These are phyloP conservation scores for Pezicula carpinea DNA, from an alignment of 2,329 filamentous ascomycete genomes.

Conservation along the genomic window DNA sequence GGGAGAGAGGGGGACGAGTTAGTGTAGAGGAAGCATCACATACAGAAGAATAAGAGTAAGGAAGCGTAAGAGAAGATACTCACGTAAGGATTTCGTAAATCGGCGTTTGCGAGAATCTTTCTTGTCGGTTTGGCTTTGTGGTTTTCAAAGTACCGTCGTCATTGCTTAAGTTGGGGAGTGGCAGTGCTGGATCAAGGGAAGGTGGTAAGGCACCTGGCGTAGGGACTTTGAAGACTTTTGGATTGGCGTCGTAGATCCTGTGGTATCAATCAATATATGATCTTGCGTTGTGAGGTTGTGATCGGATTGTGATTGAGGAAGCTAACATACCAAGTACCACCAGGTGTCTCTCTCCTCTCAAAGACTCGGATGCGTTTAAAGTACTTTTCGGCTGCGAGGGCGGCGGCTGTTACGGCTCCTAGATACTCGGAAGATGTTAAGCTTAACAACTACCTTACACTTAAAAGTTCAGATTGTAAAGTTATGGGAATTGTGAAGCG, in stretches of 20 bases:
- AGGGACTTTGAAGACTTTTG: conserved; percentile 29
- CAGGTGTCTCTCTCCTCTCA: conserved; percentile 51
- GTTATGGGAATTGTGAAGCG: no score
- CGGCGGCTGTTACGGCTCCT: conserved; percentile 45
- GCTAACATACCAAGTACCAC: conserved; percentile 53
- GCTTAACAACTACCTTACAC: no score
- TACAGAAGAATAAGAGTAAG: neutral
- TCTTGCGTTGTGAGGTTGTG: conserved; percentile 37
- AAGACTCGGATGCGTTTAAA: conserved; percentile 58
- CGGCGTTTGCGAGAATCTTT: conserved; percentile 43
- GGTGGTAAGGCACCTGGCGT: conserved; percentile 39
- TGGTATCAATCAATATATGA: conserved; percentile 9
- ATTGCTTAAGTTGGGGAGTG: conserved; percentile 30
- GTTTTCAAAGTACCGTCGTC: conserved; percentile 33
- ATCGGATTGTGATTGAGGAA: conserved; percentile 19
- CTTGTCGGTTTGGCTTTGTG: conserved; percentile 36
- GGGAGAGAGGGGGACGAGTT: neutral
- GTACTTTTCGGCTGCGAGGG: conserved; percentile 47
- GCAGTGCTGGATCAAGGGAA: conserved; percentile 41
- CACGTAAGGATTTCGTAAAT: conserved; percentile 49
- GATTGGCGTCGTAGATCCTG: conserved; percentile 48
- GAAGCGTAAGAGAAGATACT: conserved; percentile 12
- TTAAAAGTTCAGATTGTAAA: no score
- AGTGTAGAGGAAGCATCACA: no score
- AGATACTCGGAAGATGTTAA: no score